phyloP scores from a whole-genome alignment of 495 filamentous ascomycete genomes.

The Neurospora pannonica region DNA sequence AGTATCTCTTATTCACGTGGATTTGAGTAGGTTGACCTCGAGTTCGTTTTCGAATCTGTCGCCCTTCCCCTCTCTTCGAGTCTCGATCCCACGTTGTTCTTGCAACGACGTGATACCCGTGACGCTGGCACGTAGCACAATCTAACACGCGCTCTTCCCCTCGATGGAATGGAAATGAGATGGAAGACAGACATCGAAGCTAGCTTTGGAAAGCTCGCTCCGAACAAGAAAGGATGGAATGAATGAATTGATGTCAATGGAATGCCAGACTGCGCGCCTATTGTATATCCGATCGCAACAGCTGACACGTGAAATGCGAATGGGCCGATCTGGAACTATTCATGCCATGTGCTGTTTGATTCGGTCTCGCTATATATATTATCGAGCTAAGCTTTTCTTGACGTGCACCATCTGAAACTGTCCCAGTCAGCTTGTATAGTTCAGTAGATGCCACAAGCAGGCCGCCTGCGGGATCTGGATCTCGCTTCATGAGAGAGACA shows the following conservation, averaged over 20 bases:
- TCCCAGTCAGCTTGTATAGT: not conserved
- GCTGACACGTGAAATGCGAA: not conserved
- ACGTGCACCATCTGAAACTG: not conserved
- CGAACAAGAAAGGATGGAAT: not conserved
- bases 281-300: not conserved
- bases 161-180: not conserved
- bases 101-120: not conserved
- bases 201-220: not conserved
- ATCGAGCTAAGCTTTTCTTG: not conserved
- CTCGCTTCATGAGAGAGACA: not conserved
- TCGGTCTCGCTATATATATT: not conserved
- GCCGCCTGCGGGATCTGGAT: not conserved
- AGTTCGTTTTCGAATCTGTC: not conserved
- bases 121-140: not conserved
- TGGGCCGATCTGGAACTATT: not conserved
- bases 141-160: not conserved
- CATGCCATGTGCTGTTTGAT: not conserved
- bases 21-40: not conserved
- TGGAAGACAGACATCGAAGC: not conserved
- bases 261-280: not conserved
- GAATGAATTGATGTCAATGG: not conserved
- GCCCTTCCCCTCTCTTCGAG: not conserved
- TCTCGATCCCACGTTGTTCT: not conserved
- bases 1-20: not conserved
- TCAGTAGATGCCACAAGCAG: not conserved